Conservation (phyloP, 495 filamentous ascomycete genomes). For the Cercophora scortea region DNA sequence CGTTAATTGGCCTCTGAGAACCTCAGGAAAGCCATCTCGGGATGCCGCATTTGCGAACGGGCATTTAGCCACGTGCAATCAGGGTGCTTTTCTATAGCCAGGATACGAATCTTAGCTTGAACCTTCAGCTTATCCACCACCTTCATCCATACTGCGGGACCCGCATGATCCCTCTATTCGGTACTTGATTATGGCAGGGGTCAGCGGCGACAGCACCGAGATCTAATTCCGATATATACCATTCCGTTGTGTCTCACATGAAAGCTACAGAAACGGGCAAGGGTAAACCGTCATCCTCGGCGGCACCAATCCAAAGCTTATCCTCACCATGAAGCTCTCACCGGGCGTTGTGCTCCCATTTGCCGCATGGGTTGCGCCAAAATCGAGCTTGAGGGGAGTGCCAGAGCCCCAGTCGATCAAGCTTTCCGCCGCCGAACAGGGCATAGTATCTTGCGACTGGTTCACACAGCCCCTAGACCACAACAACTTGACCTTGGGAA, state of each 20-base stretch:
- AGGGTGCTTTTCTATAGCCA: background rate
- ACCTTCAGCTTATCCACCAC: slow-evolving; percentile 4
- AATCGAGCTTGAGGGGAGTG: slow-evolving; percentile 3
- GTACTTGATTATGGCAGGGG: background rate
- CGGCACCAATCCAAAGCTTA: background rate
- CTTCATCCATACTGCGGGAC: slow-evolving; percentile 8
- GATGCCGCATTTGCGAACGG: background rate
- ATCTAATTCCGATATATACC: background rate
- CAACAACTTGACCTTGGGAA: slow-evolving; percentile 8
- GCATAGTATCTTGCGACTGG: slow-evolving; percentile 11
- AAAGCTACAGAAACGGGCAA: background rate
- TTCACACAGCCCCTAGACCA: slow-evolving; percentile 19
- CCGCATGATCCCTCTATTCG: background rate
- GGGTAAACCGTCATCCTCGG: background rate
- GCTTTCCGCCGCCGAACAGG: background rate
- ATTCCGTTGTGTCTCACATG: background rate
- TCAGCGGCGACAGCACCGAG: background rate
- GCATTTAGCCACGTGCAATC: background rate
- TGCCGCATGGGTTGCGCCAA: slow-evolving; percentile 11
- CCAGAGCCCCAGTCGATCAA: background rate
- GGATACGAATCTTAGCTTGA: background rate
- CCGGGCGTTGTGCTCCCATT: slow-evolving; percentile 8
- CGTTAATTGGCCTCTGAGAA: too few species aligned
- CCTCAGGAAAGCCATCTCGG: too few species aligned
- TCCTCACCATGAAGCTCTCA: slow-evolving; percentile 12